Percentiles rank a stretch among this genome's conserved stretches.
phyloP scores from a whole-genome alignment of 495 filamentous ascomycete species.

The Penicillium canescens region DNA sequence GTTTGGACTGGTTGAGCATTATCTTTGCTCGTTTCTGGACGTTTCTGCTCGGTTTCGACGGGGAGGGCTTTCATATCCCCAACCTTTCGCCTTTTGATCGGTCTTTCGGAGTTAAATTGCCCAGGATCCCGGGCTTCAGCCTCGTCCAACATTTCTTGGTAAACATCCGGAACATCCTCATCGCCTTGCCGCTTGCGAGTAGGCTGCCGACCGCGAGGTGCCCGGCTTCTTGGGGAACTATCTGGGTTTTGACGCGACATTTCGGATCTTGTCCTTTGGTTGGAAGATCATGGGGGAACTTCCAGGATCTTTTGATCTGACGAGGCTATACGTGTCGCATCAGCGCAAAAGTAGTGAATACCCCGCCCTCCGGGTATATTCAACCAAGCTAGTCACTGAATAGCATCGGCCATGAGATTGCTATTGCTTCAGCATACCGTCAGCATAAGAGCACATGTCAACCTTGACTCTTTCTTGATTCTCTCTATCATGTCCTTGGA shows the following conservation, averaged over 20 bases:
- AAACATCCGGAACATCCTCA: constrained; percentile 53
- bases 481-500: neutral
- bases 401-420: neutral
- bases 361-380: neutral
- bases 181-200: constrained; percentile 11
- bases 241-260: constrained; percentile 27
- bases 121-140: constrained; percentile 47
- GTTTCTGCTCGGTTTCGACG: constrained; percentile 14
- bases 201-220: constrained; percentile 12
- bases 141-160: constrained; percentile 68
- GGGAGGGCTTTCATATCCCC: constrained; percentile 28
- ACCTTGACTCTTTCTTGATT: neutral
- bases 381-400: neutral
- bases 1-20: constrained; percentile 35
- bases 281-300: constrained; percentile 5
- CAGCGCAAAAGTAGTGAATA: neutral
- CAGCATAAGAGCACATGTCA: neutral
- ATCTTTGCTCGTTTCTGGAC: constrained; percentile 11
- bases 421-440: neutral
- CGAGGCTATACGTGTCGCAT: constrained; percentile 4
- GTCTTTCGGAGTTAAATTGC: constrained; percentile 31
- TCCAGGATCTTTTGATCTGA: neutral
- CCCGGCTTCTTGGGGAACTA: constrained; percentile 16
- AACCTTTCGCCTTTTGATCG: constrained; percentile 47
- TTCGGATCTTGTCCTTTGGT: neutral